phyloP scores from a whole-genome alignment of 2,329 filamentous ascomycete genomes.

The Diatrype stigma region DNA sequence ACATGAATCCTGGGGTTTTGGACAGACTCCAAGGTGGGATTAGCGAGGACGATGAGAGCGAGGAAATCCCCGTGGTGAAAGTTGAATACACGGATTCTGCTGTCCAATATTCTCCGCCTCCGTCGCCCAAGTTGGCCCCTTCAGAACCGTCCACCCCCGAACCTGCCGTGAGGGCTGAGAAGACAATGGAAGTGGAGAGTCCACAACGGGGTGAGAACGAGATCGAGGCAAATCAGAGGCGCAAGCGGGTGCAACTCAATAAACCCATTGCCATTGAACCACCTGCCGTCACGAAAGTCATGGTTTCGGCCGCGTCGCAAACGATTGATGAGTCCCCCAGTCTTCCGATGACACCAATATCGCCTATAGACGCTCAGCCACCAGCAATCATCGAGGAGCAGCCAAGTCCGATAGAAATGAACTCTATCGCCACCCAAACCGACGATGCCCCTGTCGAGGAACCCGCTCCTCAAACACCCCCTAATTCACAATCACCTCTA shows the following conservation, averaged over 20 bases:
- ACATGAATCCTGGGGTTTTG: slow-evolving; percentile 51
- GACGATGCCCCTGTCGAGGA: slow-evolving; percentile 27
- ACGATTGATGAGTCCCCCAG: slow-evolving; percentile 59
- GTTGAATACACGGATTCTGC: slow-evolving; percentile 68
- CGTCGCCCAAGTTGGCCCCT: slow-evolving; percentile 57
- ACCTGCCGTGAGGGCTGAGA: slow-evolving; percentile 34
- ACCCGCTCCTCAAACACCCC: slow-evolving; percentile 25
- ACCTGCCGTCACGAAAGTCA: slow-evolving; percentile 36
- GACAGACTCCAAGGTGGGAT: slow-evolving; percentile 52
- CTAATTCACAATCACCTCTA: slow-evolving; percentile 31
- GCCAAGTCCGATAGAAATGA: slow-evolving; percentile 36
- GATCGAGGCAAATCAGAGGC: slow-evolving; percentile 69
- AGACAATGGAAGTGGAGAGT: slow-evolving; percentile 38
- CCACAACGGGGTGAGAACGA: slow-evolving; percentile 49
- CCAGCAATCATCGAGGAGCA: slow-evolving; percentile 32
- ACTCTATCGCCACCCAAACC: slow-evolving; percentile 61
- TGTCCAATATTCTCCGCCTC: slow-evolving; percentile 78
- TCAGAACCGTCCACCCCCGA: slow-evolving; percentile 40
- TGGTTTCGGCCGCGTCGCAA: slow-evolving; percentile 64
- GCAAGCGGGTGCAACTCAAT: slow-evolving; percentile 60
- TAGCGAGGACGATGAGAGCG: slow-evolving; percentile 45
- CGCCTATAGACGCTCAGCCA: slow-evolving; percentile 38
- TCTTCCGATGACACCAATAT: slow-evolving; percentile 61
- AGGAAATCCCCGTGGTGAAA: slow-evolving; percentile 29
- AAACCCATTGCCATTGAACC: slow-evolving; percentile 48